These are phyloP conservation scores for Pleurotus cornucopiae DNA, from an alignment of 768 basidiomycete genomes.

Conservation along the genomic window DNA sequence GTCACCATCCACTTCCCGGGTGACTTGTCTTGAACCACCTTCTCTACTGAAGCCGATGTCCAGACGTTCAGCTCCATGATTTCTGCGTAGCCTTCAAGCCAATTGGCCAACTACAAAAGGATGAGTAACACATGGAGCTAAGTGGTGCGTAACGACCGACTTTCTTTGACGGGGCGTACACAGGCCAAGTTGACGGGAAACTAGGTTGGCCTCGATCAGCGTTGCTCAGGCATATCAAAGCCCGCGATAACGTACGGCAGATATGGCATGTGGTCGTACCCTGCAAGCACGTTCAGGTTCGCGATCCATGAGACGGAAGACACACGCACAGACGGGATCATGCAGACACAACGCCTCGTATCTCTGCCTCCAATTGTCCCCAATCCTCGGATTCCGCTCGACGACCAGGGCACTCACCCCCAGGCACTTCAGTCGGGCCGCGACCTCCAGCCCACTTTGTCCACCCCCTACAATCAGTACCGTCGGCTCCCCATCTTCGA, in stretches of 20 bases:
- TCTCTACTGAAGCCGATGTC: constrained; percentile 34
- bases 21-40: constrained; percentile 22
- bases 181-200: constrained; percentile 58
- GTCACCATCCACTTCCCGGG: constrained; percentile 35
- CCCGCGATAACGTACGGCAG: constrained; percentile 33
- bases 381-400: constrained; percentile 50
- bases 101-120: constrained; percentile 43
- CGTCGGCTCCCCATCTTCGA: constrained; percentile 45
- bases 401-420: constrained; percentile 52
- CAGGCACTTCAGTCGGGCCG: constrained; percentile 61
- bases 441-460: constrained; percentile 62
- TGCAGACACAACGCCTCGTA: constrained; percentile 58
- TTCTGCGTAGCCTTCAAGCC: constrained; percentile 51
- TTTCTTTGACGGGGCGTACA: constrained; percentile 49
- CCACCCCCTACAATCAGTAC: constrained; percentile 67
- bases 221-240: background rate
- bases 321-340: constrained; percentile 41
- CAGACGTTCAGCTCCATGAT: constrained; percentile 50
- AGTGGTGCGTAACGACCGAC: constrained; percentile 9
- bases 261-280: constrained; percentile 40
- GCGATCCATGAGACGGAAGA: constrained; percentile 9
- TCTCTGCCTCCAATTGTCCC: constrained; percentile 60
- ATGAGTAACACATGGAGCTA: no score
- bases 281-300: constrained; percentile 11
- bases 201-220: constrained; percentile 13